Conservation (phyloP, 768 basidiomycete species). For the Leccinum boreale region DNA sequence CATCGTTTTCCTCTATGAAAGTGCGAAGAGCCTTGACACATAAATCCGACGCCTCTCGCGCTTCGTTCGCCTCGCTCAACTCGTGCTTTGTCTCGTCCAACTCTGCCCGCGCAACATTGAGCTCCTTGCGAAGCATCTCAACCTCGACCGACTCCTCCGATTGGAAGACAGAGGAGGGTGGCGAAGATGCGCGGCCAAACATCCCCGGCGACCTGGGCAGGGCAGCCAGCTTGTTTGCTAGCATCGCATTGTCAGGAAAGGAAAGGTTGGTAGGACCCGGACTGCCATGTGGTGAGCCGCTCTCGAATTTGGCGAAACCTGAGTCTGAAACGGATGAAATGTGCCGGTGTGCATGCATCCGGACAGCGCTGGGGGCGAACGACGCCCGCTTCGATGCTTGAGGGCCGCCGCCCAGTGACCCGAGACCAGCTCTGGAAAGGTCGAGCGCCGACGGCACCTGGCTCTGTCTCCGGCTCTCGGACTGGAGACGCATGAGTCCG, state of each 20-base stretch:
- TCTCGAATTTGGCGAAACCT: constrained; percentile 36
- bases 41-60: constrained; percentile 80
- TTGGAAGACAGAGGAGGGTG: constrained; percentile 37
- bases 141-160: constrained; percentile 41
- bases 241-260: constrained; percentile 30
- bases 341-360: constrained; percentile 57
- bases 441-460: constrained; percentile 50
- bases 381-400: constrained; percentile 67
- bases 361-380: constrained; percentile 54
- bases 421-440: constrained; percentile 46
- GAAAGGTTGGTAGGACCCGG: constrained; percentile 35
- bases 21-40: constrained; percentile 80
- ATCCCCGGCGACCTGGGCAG: constrained; percentile 44
- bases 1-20: constrained; percentile 74
- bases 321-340: constrained; percentile 74
- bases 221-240: constrained; percentile 21
- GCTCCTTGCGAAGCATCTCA: constrained; percentile 58
- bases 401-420: constrained; percentile 39
- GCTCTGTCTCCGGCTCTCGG: constrained; percentile 67
- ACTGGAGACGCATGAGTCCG: constrained; percentile 83
- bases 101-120: constrained; percentile 52
- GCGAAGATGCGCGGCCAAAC: constrained; percentile 46
- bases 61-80: constrained; percentile 75
- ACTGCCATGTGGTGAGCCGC: constrained; percentile 30
- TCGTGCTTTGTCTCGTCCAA: constrained; percentile 65